Evolutionary conservation across 2,329 filamentous ascomycete genomes (phyloP).

Genomic region (Dactylellina cionopaga): DNA sequence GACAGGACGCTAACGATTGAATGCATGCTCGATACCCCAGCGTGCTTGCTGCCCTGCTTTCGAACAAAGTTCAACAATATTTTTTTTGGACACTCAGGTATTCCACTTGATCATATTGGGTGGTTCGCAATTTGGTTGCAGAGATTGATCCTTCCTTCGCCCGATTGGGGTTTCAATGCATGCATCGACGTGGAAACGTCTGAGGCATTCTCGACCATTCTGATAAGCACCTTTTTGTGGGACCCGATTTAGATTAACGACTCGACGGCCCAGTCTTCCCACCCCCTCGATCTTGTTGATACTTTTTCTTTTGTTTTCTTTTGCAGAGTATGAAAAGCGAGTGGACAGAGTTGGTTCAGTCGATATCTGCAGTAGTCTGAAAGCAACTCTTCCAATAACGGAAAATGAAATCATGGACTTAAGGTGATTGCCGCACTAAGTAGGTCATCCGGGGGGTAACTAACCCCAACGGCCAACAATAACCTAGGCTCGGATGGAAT

Average conservation of each 20-base stretch:
- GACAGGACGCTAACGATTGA: slow-evolving; percentile 30
- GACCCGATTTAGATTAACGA: slow-evolving; percentile 4
- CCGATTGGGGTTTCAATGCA: slow-evolving; percentile 37
- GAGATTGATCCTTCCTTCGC: background rate
- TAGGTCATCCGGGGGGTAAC: slow-evolving; percentile 9
- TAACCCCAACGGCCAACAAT: background rate
- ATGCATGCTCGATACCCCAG: slow-evolving; percentile 6
- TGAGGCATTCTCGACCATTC: slow-evolving; percentile 18
- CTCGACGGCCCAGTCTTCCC: slow-evolving; percentile 3
- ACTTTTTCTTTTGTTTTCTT: too few species aligned
- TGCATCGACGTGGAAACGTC: slow-evolving; percentile 1
- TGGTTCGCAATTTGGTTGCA: background rate
- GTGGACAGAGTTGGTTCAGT: slow-evolving; percentile 2
- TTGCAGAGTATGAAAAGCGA: slow-evolving; percentile 4
- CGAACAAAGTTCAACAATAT: background rate
- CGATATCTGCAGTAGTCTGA: background rate
- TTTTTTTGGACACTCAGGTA: slow-evolving; percentile 21
- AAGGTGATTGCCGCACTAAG: slow-evolving; percentile 22
- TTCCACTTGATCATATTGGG: slow-evolving; percentile 8
- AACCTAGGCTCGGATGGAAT: slow-evolving; percentile 36
- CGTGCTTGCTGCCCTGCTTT: background rate
- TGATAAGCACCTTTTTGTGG: background rate
- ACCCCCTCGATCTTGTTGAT: too few species aligned
- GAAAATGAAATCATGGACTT: background rate
- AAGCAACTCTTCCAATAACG: background rate